phyloP scores from a whole-genome alignment of 192 early-diverging fungal species.

The Borealophlyctis nickersoniae region DNA sequence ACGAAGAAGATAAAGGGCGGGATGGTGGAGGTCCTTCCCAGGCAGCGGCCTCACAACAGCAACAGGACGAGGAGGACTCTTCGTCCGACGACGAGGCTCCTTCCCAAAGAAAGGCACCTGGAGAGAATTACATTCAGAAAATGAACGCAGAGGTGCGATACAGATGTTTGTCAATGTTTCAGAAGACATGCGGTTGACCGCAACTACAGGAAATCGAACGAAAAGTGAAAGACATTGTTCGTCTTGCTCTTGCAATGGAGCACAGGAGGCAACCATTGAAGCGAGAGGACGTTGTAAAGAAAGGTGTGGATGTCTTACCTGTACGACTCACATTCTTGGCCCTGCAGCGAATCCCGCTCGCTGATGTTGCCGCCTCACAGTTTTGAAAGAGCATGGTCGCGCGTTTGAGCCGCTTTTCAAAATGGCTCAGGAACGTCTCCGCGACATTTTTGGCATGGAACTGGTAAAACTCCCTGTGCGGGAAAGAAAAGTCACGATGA shows the following conservation, averaged over 20 bases:
- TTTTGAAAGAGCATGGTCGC: conserved; percentile 44
- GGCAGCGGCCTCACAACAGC: not conserved
- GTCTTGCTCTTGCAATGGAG: conserved; percentile 58
- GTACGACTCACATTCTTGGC: not conserved
- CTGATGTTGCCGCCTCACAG: conserved; percentile 25
- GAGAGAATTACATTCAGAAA: not conserved
- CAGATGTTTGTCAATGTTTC: not conserved
- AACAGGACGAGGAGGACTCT: not conserved
- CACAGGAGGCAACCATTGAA: conserved; percentile 45
- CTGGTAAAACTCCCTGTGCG: conserved; percentile 53
- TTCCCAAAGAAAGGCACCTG: not conserved
- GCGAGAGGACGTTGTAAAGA: conserved; percentile 61
- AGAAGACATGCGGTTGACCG: not conserved
- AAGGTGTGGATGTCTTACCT: conserved; percentile 30
- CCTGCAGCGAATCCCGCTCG: not conserved
- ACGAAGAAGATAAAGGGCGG: not conserved
- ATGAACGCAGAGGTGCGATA: not conserved
- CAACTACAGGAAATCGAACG: conserved; percentile 48
- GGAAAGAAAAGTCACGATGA: conserved; percentile 14
- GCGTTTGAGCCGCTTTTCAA: conserved; percentile 46
- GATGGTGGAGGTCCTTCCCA: not conserved
- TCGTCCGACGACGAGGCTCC: not conserved
- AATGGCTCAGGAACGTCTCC: conserved; percentile 46
- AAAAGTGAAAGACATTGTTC: conserved; percentile 59
- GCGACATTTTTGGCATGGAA: conserved; percentile 62